Base-by-base conservation (phyloP, 768 basidiomycete species). In the Naganishia kalamii region DNA sequence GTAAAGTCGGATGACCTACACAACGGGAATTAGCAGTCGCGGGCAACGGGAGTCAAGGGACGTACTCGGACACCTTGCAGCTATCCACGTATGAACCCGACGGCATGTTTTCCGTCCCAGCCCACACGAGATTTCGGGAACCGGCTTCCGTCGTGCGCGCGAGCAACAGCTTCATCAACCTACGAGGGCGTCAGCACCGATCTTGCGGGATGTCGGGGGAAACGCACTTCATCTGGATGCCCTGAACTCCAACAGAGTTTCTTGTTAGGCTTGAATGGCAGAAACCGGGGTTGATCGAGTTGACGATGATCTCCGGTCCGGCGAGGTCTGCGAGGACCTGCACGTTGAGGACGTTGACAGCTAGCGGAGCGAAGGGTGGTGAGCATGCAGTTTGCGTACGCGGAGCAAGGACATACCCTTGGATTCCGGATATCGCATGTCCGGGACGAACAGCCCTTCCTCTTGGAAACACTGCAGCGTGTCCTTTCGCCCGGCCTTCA, bases 251-350 rank as follows among this genome's bases (percentile, higher is more conserved):
- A 7, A 19, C 17, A 25, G 32, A 23, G 33, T 46, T 61, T 19
- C 54, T 40, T 30, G 43, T 62, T 17, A 63, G 27, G 1, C 33
- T 33, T 8, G 66, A 60, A 15, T 62, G 50, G 37, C 54, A 59
- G 49, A 62, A 62, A 0, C 66, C 66, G 11, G 66, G 66, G 35
- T 67, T 60, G 43, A 67, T 49, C 6, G 60, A 21, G 23, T 59
- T 67, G 25, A 67, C 46, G 41, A 62, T 32, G 32, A 67, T 25
- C 7, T 60, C 30, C 44, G 57, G 57, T 3, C 66, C 66, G 4
- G 51, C 60, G 13, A 54, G 13, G 3, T 57, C 21, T 10, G 60
- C 43, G 44, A 67, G 54, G 8, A 35, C 27, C 13, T 30, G 44
- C 1, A 30, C 37, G 51, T 62, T 63, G 30, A 67, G 17, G 15